Percentiles rank a stretch among this genome's conserved stretches.
Conservation (phyloP, 768 basidiomycete species). For the Tricholomella constricta region DNA sequence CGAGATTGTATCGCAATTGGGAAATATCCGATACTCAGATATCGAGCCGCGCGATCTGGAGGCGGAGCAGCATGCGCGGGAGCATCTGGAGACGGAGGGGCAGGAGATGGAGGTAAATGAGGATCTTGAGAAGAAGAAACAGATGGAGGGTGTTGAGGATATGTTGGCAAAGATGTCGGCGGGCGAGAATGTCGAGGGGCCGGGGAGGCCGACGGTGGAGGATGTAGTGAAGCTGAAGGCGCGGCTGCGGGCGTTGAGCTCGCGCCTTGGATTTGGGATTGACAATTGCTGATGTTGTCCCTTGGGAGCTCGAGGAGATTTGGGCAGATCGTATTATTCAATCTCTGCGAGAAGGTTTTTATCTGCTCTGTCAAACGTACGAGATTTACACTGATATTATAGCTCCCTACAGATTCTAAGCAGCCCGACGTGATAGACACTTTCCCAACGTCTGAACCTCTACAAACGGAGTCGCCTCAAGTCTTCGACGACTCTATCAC, state of each 20-base stretch:
- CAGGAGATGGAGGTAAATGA: slow-evolving; percentile 39
- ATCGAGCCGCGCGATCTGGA: slow-evolving; percentile 76
- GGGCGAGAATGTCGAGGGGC: slow-evolving; percentile 19
- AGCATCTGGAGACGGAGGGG: slow-evolving; percentile 55
- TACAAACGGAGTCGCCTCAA: no score
- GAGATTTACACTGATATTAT: no score
- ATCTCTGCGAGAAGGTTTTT: no score
- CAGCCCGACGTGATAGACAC: no score
- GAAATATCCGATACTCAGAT: slow-evolving; percentile 64
- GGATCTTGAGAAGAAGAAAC: slow-evolving; percentile 45
- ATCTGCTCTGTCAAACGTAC: no score
- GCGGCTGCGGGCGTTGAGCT: slow-evolving; percentile 33
- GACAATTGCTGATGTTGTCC: slow-evolving; percentile 19
- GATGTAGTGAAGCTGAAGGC: slow-evolving; percentile 42
- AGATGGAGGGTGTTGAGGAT: slow-evolving; percentile 59
- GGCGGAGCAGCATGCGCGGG: slow-evolving; percentile 73
- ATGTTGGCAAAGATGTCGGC: slow-evolving; percentile 48
- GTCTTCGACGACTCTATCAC: no score
- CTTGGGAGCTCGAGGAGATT: not conserved
- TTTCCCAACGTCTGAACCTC: no score
- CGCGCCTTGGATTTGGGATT: slow-evolving; percentile 32
- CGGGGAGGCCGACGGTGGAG: slow-evolving; percentile 36
- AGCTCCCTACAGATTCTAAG: no score
- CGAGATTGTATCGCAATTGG: slow-evolving; percentile 57
- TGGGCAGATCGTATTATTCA: no score